Percentiles rank a stretch among this genome's conserved stretches.
Conservation (phyloP, 495 filamentous ascomycete species). For the Chaetomium tenue region DNA sequence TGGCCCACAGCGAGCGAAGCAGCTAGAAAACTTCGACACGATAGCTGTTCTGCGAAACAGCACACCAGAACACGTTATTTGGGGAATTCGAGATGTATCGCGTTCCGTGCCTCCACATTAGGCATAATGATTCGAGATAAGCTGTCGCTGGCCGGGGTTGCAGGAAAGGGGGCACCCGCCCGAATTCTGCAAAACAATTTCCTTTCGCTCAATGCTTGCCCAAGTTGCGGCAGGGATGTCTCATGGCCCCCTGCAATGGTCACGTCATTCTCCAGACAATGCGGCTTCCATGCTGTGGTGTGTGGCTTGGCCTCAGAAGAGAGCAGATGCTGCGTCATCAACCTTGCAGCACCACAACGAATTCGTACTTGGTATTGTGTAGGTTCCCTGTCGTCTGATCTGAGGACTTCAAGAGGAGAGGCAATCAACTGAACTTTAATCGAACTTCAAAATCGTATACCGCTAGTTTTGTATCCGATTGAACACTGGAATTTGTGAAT, state of each 20-base stretch:
- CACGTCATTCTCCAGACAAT: conserved; percentile 21
- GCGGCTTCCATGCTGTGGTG: conserved; percentile 8
- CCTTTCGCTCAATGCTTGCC: conserved; percentile 11
- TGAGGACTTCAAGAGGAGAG: neutral
- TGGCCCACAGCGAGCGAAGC: conserved; percentile 4
- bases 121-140: neutral
- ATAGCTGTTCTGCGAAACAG: neutral
- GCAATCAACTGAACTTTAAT: neutral
- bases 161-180: conserved; percentile 17
- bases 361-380: too few species aligned
- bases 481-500: neutral
- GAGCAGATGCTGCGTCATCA: neutral
- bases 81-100: conserved; percentile 8
- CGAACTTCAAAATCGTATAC: neutral
- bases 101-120: neutral
- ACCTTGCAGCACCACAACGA: neutral
- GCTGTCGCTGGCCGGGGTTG: neutral
- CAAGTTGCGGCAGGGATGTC: conserved; percentile 5
- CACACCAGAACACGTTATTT: neutral
- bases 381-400: neutral
- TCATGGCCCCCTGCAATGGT: conserved; percentile 12
- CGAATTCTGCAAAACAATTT: conserved; percentile 15
- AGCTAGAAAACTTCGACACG: conserved; percentile 12
- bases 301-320: neutral
- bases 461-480: neutral